Percentiles rank a stretch among this genome's conserved stretches.
Conservation (phyloP, 2,329 filamentous ascomycete species). For the Boeremia lycopersici region DNA sequence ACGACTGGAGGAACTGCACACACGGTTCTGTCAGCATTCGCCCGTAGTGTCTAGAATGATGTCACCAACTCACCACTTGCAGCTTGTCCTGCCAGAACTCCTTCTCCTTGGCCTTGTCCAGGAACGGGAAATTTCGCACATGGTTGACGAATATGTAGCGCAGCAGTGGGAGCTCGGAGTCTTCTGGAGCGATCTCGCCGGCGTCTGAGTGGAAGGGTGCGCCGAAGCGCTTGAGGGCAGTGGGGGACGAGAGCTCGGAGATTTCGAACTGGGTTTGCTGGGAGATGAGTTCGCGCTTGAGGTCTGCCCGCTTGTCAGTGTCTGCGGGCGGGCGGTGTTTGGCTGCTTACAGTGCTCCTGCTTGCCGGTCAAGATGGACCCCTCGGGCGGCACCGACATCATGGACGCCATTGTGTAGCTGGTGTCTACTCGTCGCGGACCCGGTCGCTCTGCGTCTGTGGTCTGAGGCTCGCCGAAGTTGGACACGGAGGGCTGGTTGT, state of each 20-base stretch:
- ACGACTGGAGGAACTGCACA: conserved; percentile 87
- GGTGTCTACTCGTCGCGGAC: conserved; percentile 36
- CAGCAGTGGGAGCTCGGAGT: conserved; percentile 91
- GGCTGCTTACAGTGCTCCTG: conserved; percentile 86
- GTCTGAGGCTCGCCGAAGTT: conserved; percentile 24
- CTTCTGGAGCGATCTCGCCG: conserved; percentile 89
- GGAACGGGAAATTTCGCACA: conserved; percentile 95
- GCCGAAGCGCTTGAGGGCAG: conserved; percentile 91
- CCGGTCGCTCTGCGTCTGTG: conserved; percentile 23
- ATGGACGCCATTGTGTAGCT: conserved; percentile 49
- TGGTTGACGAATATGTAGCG: conserved; percentile 98
- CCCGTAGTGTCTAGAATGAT: not conserved
- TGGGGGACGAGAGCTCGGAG: conserved; percentile 89
- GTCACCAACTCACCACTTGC: conserved; percentile 74
- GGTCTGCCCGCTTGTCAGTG: conserved; percentile 62
- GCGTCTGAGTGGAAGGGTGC: conserved; percentile 92
- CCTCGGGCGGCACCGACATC: conserved; percentile 57
- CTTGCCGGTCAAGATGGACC: conserved; percentile 81
- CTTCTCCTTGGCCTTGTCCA: conserved; percentile 96
- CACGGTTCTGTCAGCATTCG: conserved; percentile 25
- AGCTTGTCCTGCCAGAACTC: conserved; percentile 99
- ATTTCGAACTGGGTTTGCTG: conserved; percentile 92
- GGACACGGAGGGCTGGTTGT: conserved; percentile 26
- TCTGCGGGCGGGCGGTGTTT: not conserved
- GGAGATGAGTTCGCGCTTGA: conserved; percentile 93